Percentiles rank a stretch among this genome's conserved stretches.
Conservation (phyloP, 2,329 filamentous ascomycete genomes). For the Talaromyces pinophilus region DNA sequence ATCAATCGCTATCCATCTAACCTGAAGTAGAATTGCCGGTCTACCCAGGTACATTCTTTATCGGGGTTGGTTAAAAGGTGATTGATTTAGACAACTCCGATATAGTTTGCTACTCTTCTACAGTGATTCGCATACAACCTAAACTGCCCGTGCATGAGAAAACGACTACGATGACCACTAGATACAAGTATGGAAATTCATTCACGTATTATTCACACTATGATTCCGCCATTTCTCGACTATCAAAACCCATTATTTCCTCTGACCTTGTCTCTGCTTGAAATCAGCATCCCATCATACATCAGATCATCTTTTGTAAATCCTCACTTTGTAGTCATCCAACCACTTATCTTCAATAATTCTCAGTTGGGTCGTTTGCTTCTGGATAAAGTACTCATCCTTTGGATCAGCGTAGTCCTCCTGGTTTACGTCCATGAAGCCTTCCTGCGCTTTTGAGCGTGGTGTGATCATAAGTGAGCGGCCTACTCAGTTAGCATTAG, state of each 20-base stretch:
- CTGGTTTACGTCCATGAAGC: conserved; percentile 44
- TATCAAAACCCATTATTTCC: not conserved
- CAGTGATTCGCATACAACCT: too few relatives aligned
- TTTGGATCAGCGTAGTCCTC: conserved; percentile 39
- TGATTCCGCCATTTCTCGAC: not conserved
- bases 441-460: conserved; percentile 41
- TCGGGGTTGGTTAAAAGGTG: too few relatives aligned
- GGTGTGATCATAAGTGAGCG: conserved; percentile 47
- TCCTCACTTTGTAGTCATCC: conserved; percentile 28
- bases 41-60: not conserved
- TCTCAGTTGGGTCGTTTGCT: conserved; percentile 43
- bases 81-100: too few relatives aligned
- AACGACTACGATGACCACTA: too few relatives aligned
- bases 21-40: conserved; percentile 11
- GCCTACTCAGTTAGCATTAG: conserved; percentile 18
- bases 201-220: not conserved
- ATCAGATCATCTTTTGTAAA: not conserved
- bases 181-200: too few relatives aligned
- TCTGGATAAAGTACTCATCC: conserved; percentile 43
- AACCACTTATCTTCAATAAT: conserved; percentile 48
- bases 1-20: not conserved
- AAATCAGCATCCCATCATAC: not conserved
- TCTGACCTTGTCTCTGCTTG: conserved; percentile 4
- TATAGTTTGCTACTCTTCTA: too few relatives aligned
- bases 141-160: too few relatives aligned